Evolutionary conservation across 805 yeast species (phyloP), one percentile per base, ranked within the genome.

Genomic region (Metschnikowia vanudenii): DNA sequence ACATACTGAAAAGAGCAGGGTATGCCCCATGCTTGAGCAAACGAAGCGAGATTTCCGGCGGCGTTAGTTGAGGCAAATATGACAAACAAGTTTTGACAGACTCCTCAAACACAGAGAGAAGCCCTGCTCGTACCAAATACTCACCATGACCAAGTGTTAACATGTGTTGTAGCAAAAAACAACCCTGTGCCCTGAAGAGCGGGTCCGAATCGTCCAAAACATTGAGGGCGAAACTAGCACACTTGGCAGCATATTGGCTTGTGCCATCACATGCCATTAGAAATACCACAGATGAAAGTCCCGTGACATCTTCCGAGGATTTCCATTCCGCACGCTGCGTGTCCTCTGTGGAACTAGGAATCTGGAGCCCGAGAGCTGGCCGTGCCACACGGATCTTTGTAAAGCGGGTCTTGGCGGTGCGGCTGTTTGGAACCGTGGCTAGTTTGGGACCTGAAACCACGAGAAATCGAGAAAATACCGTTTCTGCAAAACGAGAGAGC

Each of bases 131-230:
- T 11, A 26, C 31, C 16, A 67, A 36, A 5, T 56, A 37, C 13
- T 44, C 45, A 17, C 41, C 40, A 30, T 39, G 39, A 3, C 38
- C 42, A 8, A 34, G 32, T 13, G 43, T 42, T 13, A 63, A 18
- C 16, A 64, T 49, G 4, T 43, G 34, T 16, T 11, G 26, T 24
- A 65, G 42, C n/a, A 65, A 41, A 7, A 45, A 41, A 37, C 62
- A 53, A 16, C 61, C 67, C 40, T 63, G 65, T 1, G 56, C 49
- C 44, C 69, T 66, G 38, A 61, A 54, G 5, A 43, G 31, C 5
- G 64, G 61, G 20, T 63, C 65, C 37, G 64, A 60, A 46, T 68
- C 70, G 46, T 68, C 72, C 33, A 69, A 56, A 6, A 71, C 54
- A 38, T 67, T 68, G 16, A 71, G 57, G 3, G 65, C 53, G 38